Evolutionary conservation across 768 basidiomycete genomes (phyloP).

Genomic region (Phylloporus arenicola): DNA sequence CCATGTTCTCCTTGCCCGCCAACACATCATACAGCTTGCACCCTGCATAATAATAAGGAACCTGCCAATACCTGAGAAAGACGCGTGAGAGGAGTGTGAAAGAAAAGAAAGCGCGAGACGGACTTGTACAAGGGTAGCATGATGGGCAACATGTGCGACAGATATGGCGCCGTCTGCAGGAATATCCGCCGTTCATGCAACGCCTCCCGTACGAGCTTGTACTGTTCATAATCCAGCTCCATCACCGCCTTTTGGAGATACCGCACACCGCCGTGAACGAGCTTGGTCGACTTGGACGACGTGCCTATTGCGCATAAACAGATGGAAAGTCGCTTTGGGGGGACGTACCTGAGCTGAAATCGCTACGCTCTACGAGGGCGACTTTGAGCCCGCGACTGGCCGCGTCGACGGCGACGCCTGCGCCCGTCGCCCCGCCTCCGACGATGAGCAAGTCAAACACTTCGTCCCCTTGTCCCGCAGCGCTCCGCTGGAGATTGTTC

Average conservation of each 20-base stretch:
- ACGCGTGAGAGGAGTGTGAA: no score
- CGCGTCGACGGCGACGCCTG: constrained; percentile 95
- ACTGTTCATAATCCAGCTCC: constrained; percentile 94
- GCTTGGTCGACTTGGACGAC: constrained; percentile 95
- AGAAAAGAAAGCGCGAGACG: constrained; percentile 13
- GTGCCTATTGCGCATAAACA: constrained; percentile 51
- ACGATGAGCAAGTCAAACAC: constrained; percentile 80
- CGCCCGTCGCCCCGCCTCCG: constrained; percentile 94
- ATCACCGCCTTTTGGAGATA: constrained; percentile 96
- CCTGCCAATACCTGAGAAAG: constrained; percentile 76
- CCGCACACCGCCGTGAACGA: constrained; percentile 96
- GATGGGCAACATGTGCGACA: constrained; percentile 90
- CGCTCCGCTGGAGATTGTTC: constrained; percentile 34
- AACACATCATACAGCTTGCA: constrained; percentile 96
- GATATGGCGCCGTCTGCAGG: constrained; percentile 91
- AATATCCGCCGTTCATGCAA: constrained; percentile 91
- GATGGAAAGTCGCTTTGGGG: not conserved
- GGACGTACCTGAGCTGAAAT: constrained; percentile 77
- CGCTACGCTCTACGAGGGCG: constrained; percentile 87
- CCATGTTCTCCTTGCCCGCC: constrained; percentile 96
- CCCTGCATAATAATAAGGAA: constrained; percentile 93
- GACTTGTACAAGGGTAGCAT: constrained; percentile 96
- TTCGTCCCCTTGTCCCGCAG: constrained; percentile 6
- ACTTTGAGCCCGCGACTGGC: constrained; percentile 88
- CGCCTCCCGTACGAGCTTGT: constrained; percentile 93